A percentile compares a stretch with the other conserved stretches of the same genome.
Conservation (phyloP, 2,329 filamentous ascomycete genomes). For the Ophiostoma fasciatum region DNA sequence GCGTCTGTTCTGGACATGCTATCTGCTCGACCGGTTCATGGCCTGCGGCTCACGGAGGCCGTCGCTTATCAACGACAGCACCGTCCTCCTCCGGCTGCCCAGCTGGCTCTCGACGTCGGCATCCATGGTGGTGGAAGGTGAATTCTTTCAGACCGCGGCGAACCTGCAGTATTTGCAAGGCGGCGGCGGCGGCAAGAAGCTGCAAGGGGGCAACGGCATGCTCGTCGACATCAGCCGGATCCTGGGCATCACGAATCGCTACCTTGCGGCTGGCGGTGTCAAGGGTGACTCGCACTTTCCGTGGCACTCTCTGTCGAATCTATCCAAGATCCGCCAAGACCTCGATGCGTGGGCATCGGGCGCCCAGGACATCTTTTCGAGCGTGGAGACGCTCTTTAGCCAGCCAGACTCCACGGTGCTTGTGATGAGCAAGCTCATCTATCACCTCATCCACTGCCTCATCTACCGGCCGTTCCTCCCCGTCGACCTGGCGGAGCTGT, state of each 20-base stretch:
- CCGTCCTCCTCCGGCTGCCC: constrained; percentile 59
- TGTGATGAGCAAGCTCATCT: constrained; percentile 72
- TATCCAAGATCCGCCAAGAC: constrained; percentile 76
- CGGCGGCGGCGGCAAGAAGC: constrained; percentile 47
- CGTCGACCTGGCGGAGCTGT: constrained; percentile 67
- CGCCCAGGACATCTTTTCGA: constrained; percentile 65
- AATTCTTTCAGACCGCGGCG: constrained; percentile 67
- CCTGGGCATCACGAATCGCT: constrained; percentile 68
- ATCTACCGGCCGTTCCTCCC: constrained; percentile 79
- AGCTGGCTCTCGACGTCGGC: constrained; percentile 53
- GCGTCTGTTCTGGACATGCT: constrained; percentile 80
- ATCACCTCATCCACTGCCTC: constrained; percentile 74
- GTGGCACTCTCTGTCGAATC: constrained; percentile 73
- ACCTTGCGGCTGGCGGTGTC: constrained; percentile 70
- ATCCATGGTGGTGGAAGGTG: constrained; percentile 53
- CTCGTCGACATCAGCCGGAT: constrained; percentile 75
- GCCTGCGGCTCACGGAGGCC: constrained; percentile 70
- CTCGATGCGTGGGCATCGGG: constrained; percentile 75
- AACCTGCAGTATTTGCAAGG: constrained; percentile 61
- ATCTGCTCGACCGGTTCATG: constrained; percentile 71
- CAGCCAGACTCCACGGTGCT: constrained; percentile 65
- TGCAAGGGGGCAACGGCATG: constrained; percentile 63
- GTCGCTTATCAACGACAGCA: constrained; percentile 64
- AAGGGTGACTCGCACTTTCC: constrained; percentile 85
- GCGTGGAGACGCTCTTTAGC: constrained; percentile 58